phyloP scores from a whole-genome alignment of 495 filamentous ascomycete species.

The Jackrogersella minutella region DNA sequence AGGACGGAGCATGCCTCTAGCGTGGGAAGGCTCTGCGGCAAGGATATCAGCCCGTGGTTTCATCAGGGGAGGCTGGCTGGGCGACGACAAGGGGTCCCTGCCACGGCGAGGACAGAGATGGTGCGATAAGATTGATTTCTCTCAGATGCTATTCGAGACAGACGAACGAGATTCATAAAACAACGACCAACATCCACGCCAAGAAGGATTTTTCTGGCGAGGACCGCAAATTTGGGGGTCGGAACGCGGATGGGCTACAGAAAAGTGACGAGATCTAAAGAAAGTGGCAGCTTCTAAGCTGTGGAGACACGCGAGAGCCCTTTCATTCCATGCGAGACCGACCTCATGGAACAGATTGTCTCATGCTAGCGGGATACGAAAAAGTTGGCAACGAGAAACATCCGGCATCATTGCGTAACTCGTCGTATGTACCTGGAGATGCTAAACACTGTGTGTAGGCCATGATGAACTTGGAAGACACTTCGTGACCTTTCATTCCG shows the following conservation, averaged over 20 bases:
- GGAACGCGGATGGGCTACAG: slow-evolving; percentile 5
- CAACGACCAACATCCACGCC: slow-evolving; percentile 20
- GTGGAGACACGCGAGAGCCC: slow-evolving; percentile 34
- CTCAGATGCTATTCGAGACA: slow-evolving; percentile 24
- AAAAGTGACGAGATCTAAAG: slow-evolving; percentile 11
- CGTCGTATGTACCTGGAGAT: slow-evolving; percentile 10
- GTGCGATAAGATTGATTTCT: slow-evolving; percentile 38
- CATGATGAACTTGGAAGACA: background rate
- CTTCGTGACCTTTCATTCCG: slow-evolving; percentile 1
- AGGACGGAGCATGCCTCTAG: slow-evolving; percentile 35
- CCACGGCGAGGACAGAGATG: slow-evolving; percentile 30
- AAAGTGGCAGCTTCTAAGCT: slow-evolving; percentile 9
- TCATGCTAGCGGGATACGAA: slow-evolving; percentile 30
- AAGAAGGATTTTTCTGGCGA: slow-evolving; percentile 29
- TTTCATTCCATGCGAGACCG: slow-evolving; percentile 40
- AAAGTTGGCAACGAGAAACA: slow-evolving; percentile 35
- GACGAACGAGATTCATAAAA: slow-evolving; percentile 24
- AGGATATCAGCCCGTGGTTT: slow-evolving; percentile 48
- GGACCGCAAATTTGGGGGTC: slow-evolving; percentile 12
- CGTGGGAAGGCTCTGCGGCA: slow-evolving; percentile 46
- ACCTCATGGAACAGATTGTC: slow-evolving; percentile 40
- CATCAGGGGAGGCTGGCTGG: slow-evolving; percentile 45
- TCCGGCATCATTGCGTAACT: slow-evolving; percentile 35
- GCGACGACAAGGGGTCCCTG: slow-evolving; percentile 32
- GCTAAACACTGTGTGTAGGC: slow-evolving; percentile 16